Percentiles rank a stretch among this genome's conserved stretches.
phyloP scores from a whole-genome alignment of 306 rosid species.

The Sphenostylis stenocarpa region DNA sequence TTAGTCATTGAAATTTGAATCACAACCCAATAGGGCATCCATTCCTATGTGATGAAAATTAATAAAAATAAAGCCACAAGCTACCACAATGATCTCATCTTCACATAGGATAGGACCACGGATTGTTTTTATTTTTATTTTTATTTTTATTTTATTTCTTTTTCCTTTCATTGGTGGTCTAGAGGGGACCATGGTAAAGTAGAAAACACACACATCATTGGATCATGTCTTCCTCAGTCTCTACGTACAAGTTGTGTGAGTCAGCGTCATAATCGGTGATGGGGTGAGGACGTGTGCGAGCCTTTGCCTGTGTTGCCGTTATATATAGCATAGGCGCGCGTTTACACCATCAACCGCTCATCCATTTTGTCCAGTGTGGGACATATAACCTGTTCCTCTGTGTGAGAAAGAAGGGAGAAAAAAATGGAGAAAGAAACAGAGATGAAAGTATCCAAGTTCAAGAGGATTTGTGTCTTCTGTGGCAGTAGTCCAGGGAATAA shows the following conservation, averaged over 20 bases:
- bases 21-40: not conserved
- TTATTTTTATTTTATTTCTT: not conserved
- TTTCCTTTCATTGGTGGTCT: not conserved
- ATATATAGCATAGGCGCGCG: constrained; percentile 44
- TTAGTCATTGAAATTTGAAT: constrained; percentile 24
- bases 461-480: constrained; percentile 92
- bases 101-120: constrained; percentile 41
- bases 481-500: constrained; percentile 95
- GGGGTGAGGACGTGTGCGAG: constrained; percentile 45
- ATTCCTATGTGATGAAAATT: not conserved
- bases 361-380: constrained; percentile 40
- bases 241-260: constrained; percentile 30
- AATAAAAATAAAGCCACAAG: not conserved
- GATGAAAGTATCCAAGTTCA: constrained; percentile 69
- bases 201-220: constrained; percentile 24
- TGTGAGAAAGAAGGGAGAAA: not conserved
- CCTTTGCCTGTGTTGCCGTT: constrained; percentile 31
- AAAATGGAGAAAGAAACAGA: constrained; percentile 30
- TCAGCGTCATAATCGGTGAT: constrained; percentile 39
- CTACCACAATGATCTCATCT: constrained; percentile 16
- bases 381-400: constrained; percentile 23
- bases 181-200: constrained; percentile 42
- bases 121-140: not conserved
- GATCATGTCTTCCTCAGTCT: constrained; percentile 16
- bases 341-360: constrained; percentile 34